Base-by-base conservation (phyloP, 139 green algal species). In the Chlamydomonas sp. region DNA sequence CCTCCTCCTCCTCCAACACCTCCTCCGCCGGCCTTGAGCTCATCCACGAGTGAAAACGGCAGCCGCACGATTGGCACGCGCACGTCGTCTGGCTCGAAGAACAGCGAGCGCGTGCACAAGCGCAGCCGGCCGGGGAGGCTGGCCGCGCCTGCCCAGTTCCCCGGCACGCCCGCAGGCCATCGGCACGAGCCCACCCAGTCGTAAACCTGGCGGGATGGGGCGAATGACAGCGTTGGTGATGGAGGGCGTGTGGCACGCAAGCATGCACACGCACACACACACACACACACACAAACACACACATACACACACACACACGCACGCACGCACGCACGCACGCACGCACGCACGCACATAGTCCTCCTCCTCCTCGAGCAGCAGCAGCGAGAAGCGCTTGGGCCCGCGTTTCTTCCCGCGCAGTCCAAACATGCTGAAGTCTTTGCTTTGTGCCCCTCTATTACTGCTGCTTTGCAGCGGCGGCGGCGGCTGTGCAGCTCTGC, bases 41-140 rank as follows among this genome's bases (percentile, higher is more conserved):
- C n/a, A n/a, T n/a, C n/a, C n/a, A n/a, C n/a, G n/a, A n/a, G n/a
- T n/a, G n/a, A n/a, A n/a, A 68, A 68, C 4, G 61, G 64, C 64
- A 70, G 64, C 85, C 90, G 84, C 38, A 87, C 76, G 3, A 97
- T 91, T 39, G 91, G 89, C 48, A 94, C 72, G 1, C 86, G 67
- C 5, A 79, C 54, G 65, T 96, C 90, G 61, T 95, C 89, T 2
- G 90, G 78, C 30, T 96, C 90, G 66, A 96, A 95, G 67, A 96
- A 91, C 5, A 96, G 58, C 3, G 83, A 91, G 49, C 77, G 83
- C 10, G 88, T 92, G 79, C 79, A 87, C 48, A 96, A 77, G 28
- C 89, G 76, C 73, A 97, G 39, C n/a, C 88, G 83, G 13, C 91
- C 91, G 13, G 67, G 49, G 38, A 97, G 67, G 54, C 65, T 34